phyloP scores from a whole-genome alignment of 768 basidiomycete genomes.

The Postia placenta region DNA sequence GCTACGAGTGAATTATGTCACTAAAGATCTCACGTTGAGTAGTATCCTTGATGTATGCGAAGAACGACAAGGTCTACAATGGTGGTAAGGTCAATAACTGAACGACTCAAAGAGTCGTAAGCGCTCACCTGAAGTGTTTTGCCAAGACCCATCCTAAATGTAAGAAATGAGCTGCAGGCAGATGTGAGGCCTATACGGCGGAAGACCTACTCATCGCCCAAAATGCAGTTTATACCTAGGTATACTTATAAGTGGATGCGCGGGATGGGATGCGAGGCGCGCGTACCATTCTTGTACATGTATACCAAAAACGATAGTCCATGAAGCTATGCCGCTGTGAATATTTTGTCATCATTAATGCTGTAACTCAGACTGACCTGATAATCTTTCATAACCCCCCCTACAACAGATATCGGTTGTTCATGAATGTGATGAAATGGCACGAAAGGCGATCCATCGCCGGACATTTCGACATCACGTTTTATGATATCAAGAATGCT shows the following conservation, averaged over 20 bases:
- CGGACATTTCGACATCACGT: slow-evolving; percentile 21
- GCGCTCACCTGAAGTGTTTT: slow-evolving; percentile 53
- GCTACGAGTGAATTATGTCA: background rate
- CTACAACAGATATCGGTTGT: slow-evolving; percentile 46
- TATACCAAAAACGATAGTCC: slow-evolving; percentile 61
- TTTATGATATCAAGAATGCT: slow-evolving; percentile 32
- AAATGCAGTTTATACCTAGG: slow-evolving; percentile 60
- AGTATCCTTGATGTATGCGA: slow-evolving; percentile 60
- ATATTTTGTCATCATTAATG: background rate
- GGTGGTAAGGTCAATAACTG: background rate
- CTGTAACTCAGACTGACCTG: slow-evolving; percentile 36
- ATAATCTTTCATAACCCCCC: slow-evolving; percentile 66
- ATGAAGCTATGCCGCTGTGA: slow-evolving; percentile 33
- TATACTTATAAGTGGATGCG: too few relatives aligned
- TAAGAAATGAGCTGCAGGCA: background rate
- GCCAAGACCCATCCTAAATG: slow-evolving; percentile 52
- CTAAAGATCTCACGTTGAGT: slow-evolving; percentile 29
- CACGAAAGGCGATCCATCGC: slow-evolving; percentile 19
- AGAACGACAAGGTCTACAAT: slow-evolving; percentile 49
- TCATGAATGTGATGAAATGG: slow-evolving; percentile 34
- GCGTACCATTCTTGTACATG: slow-evolving; percentile 61
- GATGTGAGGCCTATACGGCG: background rate
- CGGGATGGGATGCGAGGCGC: too few relatives aligned
- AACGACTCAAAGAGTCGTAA: background rate
- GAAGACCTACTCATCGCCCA: slow-evolving; percentile 56